phyloP scores from a whole-genome alignment of 140 eudicot genomes.

The Senecio squalidus region DNA sequence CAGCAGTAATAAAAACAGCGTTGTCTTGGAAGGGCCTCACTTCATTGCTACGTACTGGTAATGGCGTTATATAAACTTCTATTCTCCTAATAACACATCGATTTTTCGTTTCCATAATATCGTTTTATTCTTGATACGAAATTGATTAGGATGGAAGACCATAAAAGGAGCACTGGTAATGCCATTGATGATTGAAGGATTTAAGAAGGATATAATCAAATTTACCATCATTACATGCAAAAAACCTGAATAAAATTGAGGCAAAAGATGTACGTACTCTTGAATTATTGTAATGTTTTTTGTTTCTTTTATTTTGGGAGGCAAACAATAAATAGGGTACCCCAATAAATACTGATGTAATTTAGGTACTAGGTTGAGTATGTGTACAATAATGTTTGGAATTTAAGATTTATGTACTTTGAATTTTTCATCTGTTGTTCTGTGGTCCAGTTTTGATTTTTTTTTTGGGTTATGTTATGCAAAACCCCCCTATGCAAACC shows the following conservation, averaged over 20 bases:
- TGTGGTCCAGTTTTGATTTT: neutral
- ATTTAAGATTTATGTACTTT: neutral
- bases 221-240: conserved; percentile 69
- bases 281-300: neutral
- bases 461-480: neutral
- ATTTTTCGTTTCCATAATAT: neutral
- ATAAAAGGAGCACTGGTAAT: conserved; percentile 67
- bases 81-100: neutral
- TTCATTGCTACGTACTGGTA: conserved; percentile 27
- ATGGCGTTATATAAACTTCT: neutral
- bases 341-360: no score
- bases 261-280: neutral
- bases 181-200: conserved; percentile 83
- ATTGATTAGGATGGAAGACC: conserved; percentile 69
- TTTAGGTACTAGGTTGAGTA: neutral
- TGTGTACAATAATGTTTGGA: neutral
- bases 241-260: conserved; percentile 35
- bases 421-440: no score
- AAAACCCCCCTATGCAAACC: no score
- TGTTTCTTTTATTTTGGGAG: neutral
- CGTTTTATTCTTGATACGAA: neutral
- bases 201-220: conserved; percentile 61
- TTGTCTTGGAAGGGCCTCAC: conserved; percentile 36
- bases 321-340: neutral
- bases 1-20: conserved; percentile 46